These are phyloP conservation scores for Talaromyces sp. DNA, from an alignment of 2,329 filamentous ascomycete species.

Conservation along the genomic window DNA sequence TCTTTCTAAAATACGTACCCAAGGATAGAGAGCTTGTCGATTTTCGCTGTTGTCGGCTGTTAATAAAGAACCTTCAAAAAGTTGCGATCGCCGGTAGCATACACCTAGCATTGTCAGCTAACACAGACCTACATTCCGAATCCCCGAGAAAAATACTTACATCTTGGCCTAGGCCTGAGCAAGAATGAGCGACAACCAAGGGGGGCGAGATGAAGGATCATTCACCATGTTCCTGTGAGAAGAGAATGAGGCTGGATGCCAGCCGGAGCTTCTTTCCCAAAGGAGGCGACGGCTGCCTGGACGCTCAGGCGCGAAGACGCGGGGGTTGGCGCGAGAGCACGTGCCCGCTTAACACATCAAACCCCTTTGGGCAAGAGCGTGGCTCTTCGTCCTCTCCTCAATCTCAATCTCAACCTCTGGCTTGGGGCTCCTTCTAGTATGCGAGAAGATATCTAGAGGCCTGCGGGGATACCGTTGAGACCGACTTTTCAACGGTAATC, in stretches of 20 bases:
- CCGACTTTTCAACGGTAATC: background rate
- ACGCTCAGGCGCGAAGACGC: conserved; percentile 14
- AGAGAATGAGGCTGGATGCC: background rate
- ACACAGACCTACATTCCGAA: background rate
- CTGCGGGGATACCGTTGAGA: background rate
- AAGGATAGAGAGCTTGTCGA: conserved; percentile 83
- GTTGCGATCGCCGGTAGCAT: conserved; percentile 1
- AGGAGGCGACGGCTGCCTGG: conserved; percentile 7
- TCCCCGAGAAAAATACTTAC: background rate
- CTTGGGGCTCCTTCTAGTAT: background rate
- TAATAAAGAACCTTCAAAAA: background rate
- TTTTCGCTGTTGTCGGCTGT: conserved; percentile 56
- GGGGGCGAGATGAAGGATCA: background rate
- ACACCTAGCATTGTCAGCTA: conserved; percentile 9
- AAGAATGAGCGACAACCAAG: background rate
- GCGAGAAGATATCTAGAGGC: background rate
- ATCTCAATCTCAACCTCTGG: background rate
- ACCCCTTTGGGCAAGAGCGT: background rate
- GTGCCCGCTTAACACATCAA: conserved; percentile 1
- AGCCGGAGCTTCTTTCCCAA: conserved; percentile 1
- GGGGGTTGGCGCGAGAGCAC: conserved; percentile 12
- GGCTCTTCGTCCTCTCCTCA: background rate
- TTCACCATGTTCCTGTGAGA: background rate
- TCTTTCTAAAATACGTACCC: conserved; percentile 49
- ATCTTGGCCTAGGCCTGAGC: background rate